Base-by-base conservation (phyloP, 2,329 filamentous ascomycete genomes). In the Amauroascus niger region DNA sequence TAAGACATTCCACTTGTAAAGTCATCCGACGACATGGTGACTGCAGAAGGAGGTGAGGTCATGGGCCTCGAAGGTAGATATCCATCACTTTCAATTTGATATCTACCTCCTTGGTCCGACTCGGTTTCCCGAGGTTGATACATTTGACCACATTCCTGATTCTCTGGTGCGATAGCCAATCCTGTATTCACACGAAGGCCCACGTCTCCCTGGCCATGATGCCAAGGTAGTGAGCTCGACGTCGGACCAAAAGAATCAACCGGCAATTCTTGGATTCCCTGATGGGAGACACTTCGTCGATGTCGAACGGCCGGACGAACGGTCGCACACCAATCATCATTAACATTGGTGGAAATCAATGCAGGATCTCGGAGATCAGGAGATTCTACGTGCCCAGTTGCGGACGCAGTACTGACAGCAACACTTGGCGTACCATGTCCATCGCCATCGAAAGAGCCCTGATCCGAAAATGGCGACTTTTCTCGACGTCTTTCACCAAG, bases 1-100 rank as follows among this genome's bases (percentile, higher is more conserved):
- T 74, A 71, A 26, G 72, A 74, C 61, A 74, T 73, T 49, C 71
- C 72, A 46, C 72, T 74, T 32, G 67, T 68, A 41, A 67, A 71
- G 51, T 73, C 71, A 51, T 71, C 72, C 6, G 72, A 74, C 11
- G 72, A 74, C 16, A 74, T 71, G 11, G 72, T 74, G 30, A 67
- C 68, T 32, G 71, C 71, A n/a, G 71, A 73, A 1, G 70, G 70
- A 22, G 67, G 68, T 2, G 70, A 72, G 1, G 58, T 60, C 26
- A 58, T 58, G 16, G 57, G 53, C n/a, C 52, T 41, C 18, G 48
- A 26, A 22, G 45, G 54, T 14, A 35, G 33, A 35, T 43, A 26
- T 7, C 44, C 16, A 24, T 48, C 46, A 6, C n/a, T 22, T 14
- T 49, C 37, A 20, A 35, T 3, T 13, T 40, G 49, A 5, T 53